These are phyloP conservation scores for Pulveroboletus ravenelii DNA, from an alignment of 768 basidiomycete genomes.

Conservation along the genomic window DNA sequence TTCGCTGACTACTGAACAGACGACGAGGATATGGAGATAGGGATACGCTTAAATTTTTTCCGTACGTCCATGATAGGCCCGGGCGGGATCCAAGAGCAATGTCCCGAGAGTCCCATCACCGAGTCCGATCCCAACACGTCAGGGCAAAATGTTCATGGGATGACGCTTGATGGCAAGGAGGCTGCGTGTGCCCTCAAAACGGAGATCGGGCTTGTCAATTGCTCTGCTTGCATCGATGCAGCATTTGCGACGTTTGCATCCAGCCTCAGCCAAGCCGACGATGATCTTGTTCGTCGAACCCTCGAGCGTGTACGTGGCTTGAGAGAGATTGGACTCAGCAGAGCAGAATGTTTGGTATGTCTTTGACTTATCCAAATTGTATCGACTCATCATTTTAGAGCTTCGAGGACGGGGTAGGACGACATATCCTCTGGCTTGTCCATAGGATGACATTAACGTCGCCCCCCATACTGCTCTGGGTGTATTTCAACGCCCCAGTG, in stretches of 20 bases:
- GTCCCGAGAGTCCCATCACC: constrained; percentile 8
- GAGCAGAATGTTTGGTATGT: constrained; percentile 31
- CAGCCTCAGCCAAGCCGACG: constrained; percentile 20
- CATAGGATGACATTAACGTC: constrained; percentile 41
- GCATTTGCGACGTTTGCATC: constrained; percentile 19
- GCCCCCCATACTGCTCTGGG: constrained; percentile 61
- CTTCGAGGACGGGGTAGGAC: constrained; percentile 13
- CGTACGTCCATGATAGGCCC: constrained; percentile 9
- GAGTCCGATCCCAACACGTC: constrained; percentile 15
- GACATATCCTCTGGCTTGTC: constrained; percentile 30
- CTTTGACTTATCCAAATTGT: not conserved
- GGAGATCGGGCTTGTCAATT: constrained; percentile 30
- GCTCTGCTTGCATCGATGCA: constrained; percentile 26
- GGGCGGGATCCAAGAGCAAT: constrained; percentile 9
- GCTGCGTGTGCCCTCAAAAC: constrained; percentile 45
- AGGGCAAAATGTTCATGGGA: constrained; percentile 37
- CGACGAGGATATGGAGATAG: constrained; percentile 80
- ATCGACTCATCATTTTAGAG: constrained; percentile 10
- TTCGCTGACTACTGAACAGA: constrained; percentile 40
- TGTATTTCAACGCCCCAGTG: constrained; percentile 53
- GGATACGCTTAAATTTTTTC: constrained; percentile 45
- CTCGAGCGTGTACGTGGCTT: constrained; percentile 12
- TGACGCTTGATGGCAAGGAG: constrained; percentile 35
- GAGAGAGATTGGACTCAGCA: constrained; percentile 26
- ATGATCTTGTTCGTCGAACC: constrained; percentile 14